Conservation (phyloP, 2,329 filamentous ascomycete species). For the Plectosphaerella cucumerina region DNA sequence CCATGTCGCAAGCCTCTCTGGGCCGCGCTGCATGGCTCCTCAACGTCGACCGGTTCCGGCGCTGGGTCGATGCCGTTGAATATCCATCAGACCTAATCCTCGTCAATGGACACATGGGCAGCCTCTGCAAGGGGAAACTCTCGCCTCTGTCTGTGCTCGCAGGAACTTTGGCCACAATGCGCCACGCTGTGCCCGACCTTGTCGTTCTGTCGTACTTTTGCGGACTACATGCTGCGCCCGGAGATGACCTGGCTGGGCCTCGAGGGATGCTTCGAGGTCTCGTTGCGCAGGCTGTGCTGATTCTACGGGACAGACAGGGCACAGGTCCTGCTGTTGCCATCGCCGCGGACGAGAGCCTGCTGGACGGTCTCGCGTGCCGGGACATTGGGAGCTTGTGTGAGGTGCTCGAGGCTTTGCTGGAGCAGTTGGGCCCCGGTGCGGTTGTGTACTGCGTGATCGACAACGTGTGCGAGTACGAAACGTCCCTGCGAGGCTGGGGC, state of each 20-base stretch:
- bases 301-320: neutral
- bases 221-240: neutral
- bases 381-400: neutral
- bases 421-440: neutral
- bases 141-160: neutral
- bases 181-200: neutral
- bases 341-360: neutral
- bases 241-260: conserved; percentile 2
- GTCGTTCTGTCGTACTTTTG: conserved; percentile 6
- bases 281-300: conserved; percentile 2
- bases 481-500: neutral
- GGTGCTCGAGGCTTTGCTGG: neutral
- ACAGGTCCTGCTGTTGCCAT: neutral
- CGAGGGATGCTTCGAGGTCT: conserved; percentile 5
- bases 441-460: neutral
- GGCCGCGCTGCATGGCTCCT: neutral
- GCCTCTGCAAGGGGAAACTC: neutral
- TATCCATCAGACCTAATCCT: neutral
- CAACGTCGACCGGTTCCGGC: neutral
- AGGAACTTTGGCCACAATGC: neutral
- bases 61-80: neutral
- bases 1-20: neutral
- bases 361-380: neutral
- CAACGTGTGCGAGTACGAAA: neutral
- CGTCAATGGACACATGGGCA: neutral